Evolutionary conservation across 176 grass and related monocot species (phyloP), one percentile per base, ranked within the genome.

Genomic region (Saccharum officinarum): DNA sequence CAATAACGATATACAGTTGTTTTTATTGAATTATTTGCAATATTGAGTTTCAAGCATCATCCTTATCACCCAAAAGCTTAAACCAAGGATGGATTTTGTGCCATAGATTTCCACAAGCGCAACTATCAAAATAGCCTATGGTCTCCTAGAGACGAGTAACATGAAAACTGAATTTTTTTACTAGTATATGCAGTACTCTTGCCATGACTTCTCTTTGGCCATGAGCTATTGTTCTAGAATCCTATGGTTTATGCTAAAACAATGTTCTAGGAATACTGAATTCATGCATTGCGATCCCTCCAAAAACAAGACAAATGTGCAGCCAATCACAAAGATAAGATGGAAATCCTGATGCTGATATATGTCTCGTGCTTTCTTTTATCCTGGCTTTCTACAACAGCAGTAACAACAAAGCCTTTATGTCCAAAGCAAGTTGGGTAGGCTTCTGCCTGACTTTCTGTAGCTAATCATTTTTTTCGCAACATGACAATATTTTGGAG

Each of bases 401-500:
- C 14, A 44, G 38, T 40, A 71, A 11, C 38, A 71, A 14, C 71
- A 47, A 8, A 47, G 71, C 13, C 70, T 73, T 47, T 73, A 17
- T 73, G 12, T 73, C 22, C 71, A 73, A 73, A 26, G 11, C 15
- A 47, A 26, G 45, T 30, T 4, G 41, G 23, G n/a, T 73, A 46
- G 41, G 71, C 14, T 30, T 47, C 4, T 52, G 25, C 46, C 23
- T 79, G 23, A 69, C 70, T 74, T 54, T 67, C 13, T 78, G 31
- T 84, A 46, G 67, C 82, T 91, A 80, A 41, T 72, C 15, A 83
- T 72, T 90, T 62, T n/a, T 80, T 69, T 83, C 47, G 20, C 77
- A 83, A 88, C 82, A 73, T 92, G 84, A n/a, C 87, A 98, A 93
- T 90, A 65, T 92, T 87, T 87, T 92, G 69, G 95, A 98, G 26